Conservation (phyloP, 331 rosid species). For the Quercus phellos region DNA sequence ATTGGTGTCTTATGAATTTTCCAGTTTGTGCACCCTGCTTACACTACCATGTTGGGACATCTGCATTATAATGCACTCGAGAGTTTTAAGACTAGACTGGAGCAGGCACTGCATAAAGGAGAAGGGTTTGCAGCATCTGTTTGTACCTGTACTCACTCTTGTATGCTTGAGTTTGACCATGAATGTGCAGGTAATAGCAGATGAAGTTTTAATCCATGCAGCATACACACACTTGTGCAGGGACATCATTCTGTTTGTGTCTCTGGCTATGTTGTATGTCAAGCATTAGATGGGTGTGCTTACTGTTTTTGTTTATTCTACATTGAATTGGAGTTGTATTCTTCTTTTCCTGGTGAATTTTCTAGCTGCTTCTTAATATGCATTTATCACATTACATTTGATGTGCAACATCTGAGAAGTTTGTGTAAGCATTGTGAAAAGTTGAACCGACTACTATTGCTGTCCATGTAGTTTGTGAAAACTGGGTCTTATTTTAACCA, state of each 20-base stretch:
- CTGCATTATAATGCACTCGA: slow-evolving; percentile 52
- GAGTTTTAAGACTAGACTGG: slow-evolving; percentile 57
- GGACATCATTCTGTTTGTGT: slow-evolving; percentile 5
- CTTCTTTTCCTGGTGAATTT: neutral
- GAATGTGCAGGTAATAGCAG: slow-evolving; percentile 59
- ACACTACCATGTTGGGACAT: slow-evolving; percentile 60
- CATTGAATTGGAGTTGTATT: neutral
- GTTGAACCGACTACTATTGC: neutral
- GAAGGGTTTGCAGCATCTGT: slow-evolving; percentile 73
- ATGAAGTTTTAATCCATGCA: slow-evolving; percentile 10
- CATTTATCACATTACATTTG: neutral
- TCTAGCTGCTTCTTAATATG: neutral
- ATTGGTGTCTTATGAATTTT: slow-evolving; percentile 21
- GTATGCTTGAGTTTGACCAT: slow-evolving; percentile 58
- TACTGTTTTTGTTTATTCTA: neutral
- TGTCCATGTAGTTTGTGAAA: neutral
- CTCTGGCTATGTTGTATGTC: slow-evolving; percentile 8
- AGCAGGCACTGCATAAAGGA: slow-evolving; percentile 56
- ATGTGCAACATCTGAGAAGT: neutral
- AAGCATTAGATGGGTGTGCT: slow-evolving; percentile 5
- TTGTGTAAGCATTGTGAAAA: neutral
- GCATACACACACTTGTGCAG: neutral
- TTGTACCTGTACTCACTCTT: slow-evolving; percentile 33
- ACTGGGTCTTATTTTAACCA: neutral
- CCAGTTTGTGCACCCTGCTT: slow-evolving; percentile 62